Evolutionary conservation across 495 filamentous ascomycete genomes (phyloP).

Genomic region (Parathielavia hyrcaniae): DNA sequence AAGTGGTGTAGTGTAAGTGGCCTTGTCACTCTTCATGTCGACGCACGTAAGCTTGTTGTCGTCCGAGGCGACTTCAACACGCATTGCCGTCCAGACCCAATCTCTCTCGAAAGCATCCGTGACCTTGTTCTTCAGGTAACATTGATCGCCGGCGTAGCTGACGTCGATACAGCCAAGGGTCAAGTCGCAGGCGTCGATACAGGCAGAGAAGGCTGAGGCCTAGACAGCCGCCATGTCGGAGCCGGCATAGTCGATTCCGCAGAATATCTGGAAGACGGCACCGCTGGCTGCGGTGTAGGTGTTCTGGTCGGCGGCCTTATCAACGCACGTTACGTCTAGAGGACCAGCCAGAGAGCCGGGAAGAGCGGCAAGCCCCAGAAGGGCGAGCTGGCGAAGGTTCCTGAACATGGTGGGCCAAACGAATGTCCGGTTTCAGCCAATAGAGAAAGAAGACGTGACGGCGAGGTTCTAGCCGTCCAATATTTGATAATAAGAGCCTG

Average conservation of each 20-base stretch:
- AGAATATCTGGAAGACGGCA: neutral
- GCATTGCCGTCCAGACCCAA: neutral
- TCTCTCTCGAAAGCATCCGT: neutral
- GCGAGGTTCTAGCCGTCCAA: neutral
- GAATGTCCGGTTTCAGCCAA: neutral
- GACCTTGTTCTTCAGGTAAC: constrained; percentile 5
- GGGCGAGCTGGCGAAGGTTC: neutral
- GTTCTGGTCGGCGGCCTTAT: neutral
- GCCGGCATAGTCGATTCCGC: constrained; percentile 5
- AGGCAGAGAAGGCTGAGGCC: neutral
- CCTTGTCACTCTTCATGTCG: constrained; percentile 1
- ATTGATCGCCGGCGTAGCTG: neutral
- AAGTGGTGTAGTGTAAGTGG: neutral
- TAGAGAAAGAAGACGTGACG: neutral
- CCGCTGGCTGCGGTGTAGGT: neutral
- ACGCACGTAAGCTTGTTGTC: neutral
- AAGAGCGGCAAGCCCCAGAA: neutral
- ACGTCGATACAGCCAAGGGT: constrained; percentile 2
- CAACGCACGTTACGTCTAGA: neutral
- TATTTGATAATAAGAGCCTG: too few species aligned
- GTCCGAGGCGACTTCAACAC: neutral
- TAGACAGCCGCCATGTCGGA: neutral
- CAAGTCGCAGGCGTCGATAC: constrained; percentile 4
- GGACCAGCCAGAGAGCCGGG: neutral
- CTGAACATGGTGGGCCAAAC: neutral